Conservation (phyloP, 805 yeast genomes). For the Crinitomyces ghanaensis region DNA sequence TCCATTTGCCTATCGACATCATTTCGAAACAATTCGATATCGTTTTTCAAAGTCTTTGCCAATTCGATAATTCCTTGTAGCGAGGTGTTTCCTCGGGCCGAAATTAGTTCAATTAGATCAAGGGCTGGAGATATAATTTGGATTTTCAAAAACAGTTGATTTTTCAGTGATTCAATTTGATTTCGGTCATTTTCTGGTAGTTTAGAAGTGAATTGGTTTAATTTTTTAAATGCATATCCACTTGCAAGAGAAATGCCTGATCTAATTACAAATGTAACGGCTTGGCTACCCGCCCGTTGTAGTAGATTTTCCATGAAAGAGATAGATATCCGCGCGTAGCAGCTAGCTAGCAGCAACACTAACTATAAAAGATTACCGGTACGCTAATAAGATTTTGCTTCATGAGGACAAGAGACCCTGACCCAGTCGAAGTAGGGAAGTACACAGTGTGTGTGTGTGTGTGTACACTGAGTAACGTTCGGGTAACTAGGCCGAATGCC, state of each 20-base stretch:
- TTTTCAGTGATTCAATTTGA: constrained; percentile 32
- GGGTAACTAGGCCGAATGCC: neutral
- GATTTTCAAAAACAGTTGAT: constrained; percentile 44
- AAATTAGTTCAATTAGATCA: constrained; percentile 48
- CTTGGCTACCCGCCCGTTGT: constrained; percentile 71
- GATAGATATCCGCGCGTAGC: too few species aligned
- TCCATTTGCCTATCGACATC: constrained; percentile 33
- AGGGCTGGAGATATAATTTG: constrained; percentile 54
- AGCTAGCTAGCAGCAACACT: too few species aligned
- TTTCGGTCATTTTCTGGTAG: constrained; percentile 41
- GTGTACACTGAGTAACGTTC: neutral
- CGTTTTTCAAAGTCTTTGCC: constrained; percentile 43
- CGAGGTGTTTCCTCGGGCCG: constrained; percentile 22
- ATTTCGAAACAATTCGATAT: constrained; percentile 46
- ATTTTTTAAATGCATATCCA: constrained; percentile 56
- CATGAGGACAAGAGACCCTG: too few species aligned
- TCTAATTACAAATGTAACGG: constrained; percentile 67
- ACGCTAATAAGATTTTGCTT: neutral
- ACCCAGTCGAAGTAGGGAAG: neutral
- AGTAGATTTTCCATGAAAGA: too few species aligned
- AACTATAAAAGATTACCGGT: neutral
- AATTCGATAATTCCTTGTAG: constrained; percentile 43
- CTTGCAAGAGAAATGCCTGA: constrained; percentile 70
- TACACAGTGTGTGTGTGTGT: neutral
- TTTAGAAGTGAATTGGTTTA: constrained; percentile 41